A percentile compares a stretch with the other conserved stretches of the same genome.
These are phyloP conservation scores for Amanita polypyramis DNA, from an alignment of 768 basidiomycete species.

Conservation along the genomic window DNA sequence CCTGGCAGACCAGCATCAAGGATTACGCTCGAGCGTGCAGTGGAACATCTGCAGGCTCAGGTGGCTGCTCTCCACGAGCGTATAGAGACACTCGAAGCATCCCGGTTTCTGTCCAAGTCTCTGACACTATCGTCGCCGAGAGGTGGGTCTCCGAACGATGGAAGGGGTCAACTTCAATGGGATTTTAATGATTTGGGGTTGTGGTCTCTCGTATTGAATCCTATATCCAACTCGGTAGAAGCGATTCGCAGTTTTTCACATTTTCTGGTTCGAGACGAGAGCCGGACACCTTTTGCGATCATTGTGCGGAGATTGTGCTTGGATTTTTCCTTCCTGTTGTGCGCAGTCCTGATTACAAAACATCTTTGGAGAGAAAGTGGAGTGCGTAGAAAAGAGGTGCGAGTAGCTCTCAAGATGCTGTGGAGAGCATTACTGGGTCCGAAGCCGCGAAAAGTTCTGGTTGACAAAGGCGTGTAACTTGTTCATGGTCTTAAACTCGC, in stretches of 20 bases:
- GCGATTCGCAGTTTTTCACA: conserved; percentile 36
- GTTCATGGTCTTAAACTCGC: too few relatives aligned
- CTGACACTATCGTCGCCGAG: conserved; percentile 18
- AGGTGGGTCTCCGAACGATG: conserved; percentile 31
- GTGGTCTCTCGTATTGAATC: conserved; percentile 68
- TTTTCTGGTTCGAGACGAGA: conserved; percentile 52
- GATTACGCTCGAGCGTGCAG: conserved; percentile 56
- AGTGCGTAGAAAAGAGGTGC: conserved; percentile 58
- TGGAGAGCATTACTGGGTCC: conserved; percentile 65
- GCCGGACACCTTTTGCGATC: conserved; percentile 54
- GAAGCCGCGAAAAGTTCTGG: conserved; percentile 31
- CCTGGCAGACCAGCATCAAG: conserved; percentile 36
- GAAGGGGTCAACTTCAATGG: conserved; percentile 33
- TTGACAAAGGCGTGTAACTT: conserved; percentile 41
- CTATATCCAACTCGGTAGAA: conserved; percentile 42
- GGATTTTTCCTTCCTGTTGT: conserved; percentile 67
- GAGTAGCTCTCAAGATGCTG: conserved; percentile 49
- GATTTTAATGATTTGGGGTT: conserved; percentile 76
- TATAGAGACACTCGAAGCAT: conserved; percentile 57
- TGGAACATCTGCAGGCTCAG: conserved; percentile 75
- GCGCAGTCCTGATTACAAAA: conserved; percentile 47
- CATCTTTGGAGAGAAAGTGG: conserved; percentile 60
- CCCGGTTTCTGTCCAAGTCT: conserved; percentile 29
- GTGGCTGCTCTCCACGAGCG: conserved; percentile 77
- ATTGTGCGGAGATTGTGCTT: conserved; percentile 67